Evolutionary conservation across 768 basidiomycete genomes (phyloP).

Genomic region (Zangia roseola): DNA sequence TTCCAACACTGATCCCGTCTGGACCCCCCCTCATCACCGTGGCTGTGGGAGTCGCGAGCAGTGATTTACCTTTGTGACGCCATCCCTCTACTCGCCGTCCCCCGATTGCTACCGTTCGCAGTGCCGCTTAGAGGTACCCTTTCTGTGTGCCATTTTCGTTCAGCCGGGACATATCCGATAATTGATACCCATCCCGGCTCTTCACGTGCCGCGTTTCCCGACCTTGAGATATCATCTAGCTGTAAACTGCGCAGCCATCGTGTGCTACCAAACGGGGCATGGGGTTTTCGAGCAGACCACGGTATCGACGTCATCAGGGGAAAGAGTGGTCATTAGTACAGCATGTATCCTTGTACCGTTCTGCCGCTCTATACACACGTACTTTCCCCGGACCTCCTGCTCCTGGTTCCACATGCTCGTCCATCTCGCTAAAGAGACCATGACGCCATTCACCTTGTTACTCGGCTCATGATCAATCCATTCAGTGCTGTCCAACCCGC

Average conservation of each 20-base stretch:
- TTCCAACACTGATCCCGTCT: neutral
- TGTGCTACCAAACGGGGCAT: neutral
- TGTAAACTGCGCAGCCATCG: constrained; percentile 6
- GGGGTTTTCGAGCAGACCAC: neutral
- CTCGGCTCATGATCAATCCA: neutral
- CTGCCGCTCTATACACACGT: no score
- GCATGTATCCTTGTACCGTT: neutral
- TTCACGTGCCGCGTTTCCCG: constrained; percentile 1
- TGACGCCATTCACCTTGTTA: constrained; percentile 10
- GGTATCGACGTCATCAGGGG: constrained; percentile 21
- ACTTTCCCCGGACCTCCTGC: neutral
- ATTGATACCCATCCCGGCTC: constrained; percentile 8
- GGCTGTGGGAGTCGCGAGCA: constrained; percentile 16
- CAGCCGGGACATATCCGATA: constrained; percentile 5
- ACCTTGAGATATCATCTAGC: neutral
- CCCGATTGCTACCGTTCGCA: constrained; percentile 1
- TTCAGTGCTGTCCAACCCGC: constrained; percentile 9
- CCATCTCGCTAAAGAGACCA: constrained; percentile 12
- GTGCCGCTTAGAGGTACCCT: neutral
- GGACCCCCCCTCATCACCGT: constrained; percentile 10
- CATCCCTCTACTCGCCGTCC: neutral
- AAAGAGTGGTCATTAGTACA: no score
- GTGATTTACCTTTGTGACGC: constrained; percentile 25
- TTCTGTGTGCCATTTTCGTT: constrained; percentile 5
- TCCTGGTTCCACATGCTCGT: constrained; percentile 6